Evolutionary conservation across 441 rosid genomes (phyloP), one percentile per base, ranked within the genome.

Genomic region (Populus hybrid): DNA sequence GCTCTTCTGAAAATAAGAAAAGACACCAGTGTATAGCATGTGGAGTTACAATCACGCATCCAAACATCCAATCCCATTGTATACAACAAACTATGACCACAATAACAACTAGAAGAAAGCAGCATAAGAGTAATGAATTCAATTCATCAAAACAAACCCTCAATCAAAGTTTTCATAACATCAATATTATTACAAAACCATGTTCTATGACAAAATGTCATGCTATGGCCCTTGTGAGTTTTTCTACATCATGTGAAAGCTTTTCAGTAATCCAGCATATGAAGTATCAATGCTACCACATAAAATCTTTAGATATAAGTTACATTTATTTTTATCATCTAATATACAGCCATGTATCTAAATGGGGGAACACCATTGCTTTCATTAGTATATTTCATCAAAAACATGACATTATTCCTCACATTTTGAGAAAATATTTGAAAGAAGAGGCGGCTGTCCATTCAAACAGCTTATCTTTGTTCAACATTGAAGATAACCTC

Each of bases 111-210:
- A 12, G 9, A 23, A 28, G 10, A 24, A 65, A 65, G 80, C 14
- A 38, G 23, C 63, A 18, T 10, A 11, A n/a, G 59, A 32, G 66
- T 18, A 24, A 46, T 40, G 35, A 18, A 7, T 77, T 73, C 73
- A 68, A 21, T 35, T 68, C 77, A 65, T n/a, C 57, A 70, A 70
- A 38, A 12, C 30, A 66, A 66, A 78, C 50, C 38, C 67, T 35
- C 72, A 57, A 53, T 23, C 68, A 67, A 57, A 53, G 34, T n/a
- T 73, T 57, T 68, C 63, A 26, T 68, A 10, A 11, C 14, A 42
- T 78, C 36, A 67, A n/a, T 5, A 61, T 69, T 59, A 70, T 61
- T 42, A 12, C 14, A 64, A 63, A 69, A 53, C 14, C 74, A 50
- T 36, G 20, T 59, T 0, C 16, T 36, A 30, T 12, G 10, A 65